Evolutionary conservation across 805 yeast species (phyloP), one percentile per base, ranked within the genome.

Genomic region (Wickerhamomyces subpelliculosus): DNA sequence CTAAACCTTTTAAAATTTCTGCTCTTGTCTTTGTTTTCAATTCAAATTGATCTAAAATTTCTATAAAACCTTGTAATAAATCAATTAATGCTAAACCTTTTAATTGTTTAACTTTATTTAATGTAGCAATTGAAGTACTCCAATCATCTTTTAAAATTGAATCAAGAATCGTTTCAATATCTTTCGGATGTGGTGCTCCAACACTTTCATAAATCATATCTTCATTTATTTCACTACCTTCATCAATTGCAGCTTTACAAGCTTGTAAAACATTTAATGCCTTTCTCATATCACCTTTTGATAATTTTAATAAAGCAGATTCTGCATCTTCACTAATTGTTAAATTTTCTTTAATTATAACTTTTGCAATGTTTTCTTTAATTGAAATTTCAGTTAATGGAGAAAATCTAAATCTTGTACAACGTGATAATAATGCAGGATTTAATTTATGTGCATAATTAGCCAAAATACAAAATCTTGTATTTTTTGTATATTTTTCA

Each of bases 231-330:
- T 73, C 76, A 25, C 70, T 76, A 3, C 62, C 62, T 8, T 55
- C 68, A 25, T 74, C 77, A 16, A 74, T 55, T 2, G 95, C 84
- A 0, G 96, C 89, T 44, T 83, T 75, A 59, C 97, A 86, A 0
- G 97, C 95, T 61, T 93, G 99, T 41, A 93, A 62, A 5, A 93
- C 96, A 54, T 93, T 93, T 49, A 93, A 68, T 1, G 95, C 95
- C 36, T 85, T 76, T 65, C 99, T 77, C 98, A 93, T 93, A 60
- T 93, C 99, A 37, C 99, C 99, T 41, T 79, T 75, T n/a, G 93
- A 73, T 39, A 93, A 68, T 37, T 65, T 68, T 40, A 93, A 65
- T 34, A 93, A 64, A 2, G 96, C 78, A 1, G 62, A 60, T 31
- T 73, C 64, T 0, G 95, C 97, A 1, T 68, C 77, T 0, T 68